phyloP scores from a whole-genome alignment of 805 yeast genomes.

The Ogataea methylovora region DNA sequence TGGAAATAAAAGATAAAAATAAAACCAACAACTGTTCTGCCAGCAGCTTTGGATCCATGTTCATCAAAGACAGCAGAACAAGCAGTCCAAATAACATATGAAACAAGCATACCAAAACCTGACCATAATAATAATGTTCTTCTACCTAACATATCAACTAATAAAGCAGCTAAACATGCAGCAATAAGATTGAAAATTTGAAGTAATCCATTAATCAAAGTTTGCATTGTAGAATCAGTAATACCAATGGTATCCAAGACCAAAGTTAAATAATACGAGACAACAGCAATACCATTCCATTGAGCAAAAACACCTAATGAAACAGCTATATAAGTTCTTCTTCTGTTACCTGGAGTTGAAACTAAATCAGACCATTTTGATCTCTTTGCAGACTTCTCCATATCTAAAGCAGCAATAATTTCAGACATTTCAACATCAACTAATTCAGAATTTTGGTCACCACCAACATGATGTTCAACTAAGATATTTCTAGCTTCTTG shows the following conservation, averaged over 20 bases:
- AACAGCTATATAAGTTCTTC: conserved; percentile 26
- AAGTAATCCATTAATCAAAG: conserved; percentile 43
- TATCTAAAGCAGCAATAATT: conserved; percentile 29
- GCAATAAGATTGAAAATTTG: conserved; percentile 36
- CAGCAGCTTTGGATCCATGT: too few species aligned
- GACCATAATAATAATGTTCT: conserved; percentile 29
- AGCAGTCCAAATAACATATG: conserved; percentile 35
- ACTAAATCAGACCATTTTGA: conserved; percentile 30
- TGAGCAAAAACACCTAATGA: conserved; percentile 28
- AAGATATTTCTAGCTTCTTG: conserved; percentile 30
- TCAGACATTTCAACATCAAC: conserved; percentile 29
- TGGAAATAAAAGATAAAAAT: conserved; percentile 23
- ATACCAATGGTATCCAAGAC: conserved; percentile 48
- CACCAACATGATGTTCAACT: conserved; percentile 29
- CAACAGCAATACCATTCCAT: conserved; percentile 39
- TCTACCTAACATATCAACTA: conserved; percentile 27
- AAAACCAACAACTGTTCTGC: conserved; percentile 7
- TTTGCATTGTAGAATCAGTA: conserved; percentile 34
- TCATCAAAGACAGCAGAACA: conserved; percentile 34
- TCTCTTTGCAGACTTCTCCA: conserved; percentile 24
- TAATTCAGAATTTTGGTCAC: conserved; percentile 21
- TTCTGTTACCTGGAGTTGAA: conserved; percentile 27
- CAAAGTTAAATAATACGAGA: conserved; percentile 35
- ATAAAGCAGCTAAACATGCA: conserved; percentile 21
- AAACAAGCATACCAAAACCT: conserved; percentile 25